Evolutionary conservation across 805 yeast genomes (phyloP).

Genomic region (Teunomyces stri): DNA sequence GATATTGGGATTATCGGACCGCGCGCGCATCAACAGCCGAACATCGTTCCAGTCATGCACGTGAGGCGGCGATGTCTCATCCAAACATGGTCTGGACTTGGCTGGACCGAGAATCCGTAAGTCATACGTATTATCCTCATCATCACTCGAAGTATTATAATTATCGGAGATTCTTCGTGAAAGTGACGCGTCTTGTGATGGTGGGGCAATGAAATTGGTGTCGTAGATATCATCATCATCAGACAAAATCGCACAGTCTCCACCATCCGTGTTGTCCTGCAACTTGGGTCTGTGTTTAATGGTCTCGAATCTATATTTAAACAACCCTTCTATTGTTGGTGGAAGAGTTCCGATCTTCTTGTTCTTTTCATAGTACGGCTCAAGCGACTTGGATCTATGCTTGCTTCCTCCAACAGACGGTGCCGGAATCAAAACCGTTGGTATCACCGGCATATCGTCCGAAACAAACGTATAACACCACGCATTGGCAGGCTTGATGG

Average conservation of each 20-base stretch:
- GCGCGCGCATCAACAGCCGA: conserved; percentile 5
- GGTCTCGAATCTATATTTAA: not conserved
- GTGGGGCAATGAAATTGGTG: not conserved
- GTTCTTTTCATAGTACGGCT: conserved; percentile 15
- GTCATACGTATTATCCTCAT: conserved; percentile 4
- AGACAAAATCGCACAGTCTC: conserved; percentile 12
- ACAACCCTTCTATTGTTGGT: conserved; percentile 5
- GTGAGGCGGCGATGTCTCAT: conserved; percentile 4
- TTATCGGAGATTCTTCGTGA: conserved; percentile 13
- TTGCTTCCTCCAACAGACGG: conserved; percentile 3
- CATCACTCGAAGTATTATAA: conserved; percentile 6
- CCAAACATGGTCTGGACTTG: not conserved
- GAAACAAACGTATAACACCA: conserved; percentile 8
- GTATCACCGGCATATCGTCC: conserved; percentile 4
- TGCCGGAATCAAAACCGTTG: not conserved
- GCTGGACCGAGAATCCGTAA: not conserved
- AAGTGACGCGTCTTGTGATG: not conserved
- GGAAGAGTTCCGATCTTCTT: conserved; percentile 4
- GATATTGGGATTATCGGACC: conserved; percentile 14
- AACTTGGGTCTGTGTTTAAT: not conserved
- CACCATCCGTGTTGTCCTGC: not conserved
- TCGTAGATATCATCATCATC: conserved; percentile 5
- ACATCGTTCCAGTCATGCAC: conserved; percentile 5
- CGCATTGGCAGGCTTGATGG: conserved; percentile 11
- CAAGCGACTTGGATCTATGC: conserved; percentile 11